Percentiles rank a stretch among this genome's conserved stretches.
Conservation (phyloP, 495 filamentous ascomycete species). For the Hyphodiscus hymeniophilus region DNA sequence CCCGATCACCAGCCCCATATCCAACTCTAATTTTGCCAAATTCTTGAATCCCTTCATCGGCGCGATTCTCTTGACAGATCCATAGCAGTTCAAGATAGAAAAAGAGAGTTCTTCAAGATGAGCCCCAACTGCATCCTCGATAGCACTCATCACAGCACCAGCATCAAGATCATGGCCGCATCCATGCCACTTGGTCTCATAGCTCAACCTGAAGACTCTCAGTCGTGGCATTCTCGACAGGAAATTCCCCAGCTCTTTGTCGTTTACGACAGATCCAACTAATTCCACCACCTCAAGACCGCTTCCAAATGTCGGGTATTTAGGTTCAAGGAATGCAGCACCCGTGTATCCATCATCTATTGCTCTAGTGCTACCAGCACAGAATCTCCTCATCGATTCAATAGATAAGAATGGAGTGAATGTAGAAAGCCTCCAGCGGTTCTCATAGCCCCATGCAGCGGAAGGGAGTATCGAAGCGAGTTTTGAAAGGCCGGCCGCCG, state of each 20-base stretch:
- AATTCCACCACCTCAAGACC: neutral
- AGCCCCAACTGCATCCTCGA: slow-evolving; percentile 1
- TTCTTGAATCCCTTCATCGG: slow-evolving; percentile 1
- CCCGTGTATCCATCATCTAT: neutral
- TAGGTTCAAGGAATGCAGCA: neutral
- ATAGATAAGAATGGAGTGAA: slow-evolving; percentile 1
- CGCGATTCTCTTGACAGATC: neutral
- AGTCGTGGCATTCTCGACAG: neutral
- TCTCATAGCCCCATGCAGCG: neutral
- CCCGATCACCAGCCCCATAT: neutral
- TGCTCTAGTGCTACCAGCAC: neutral
- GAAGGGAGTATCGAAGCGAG: slow-evolving; percentile 1
- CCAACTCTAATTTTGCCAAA: neutral
- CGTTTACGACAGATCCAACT: neutral
- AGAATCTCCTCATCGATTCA: neutral
- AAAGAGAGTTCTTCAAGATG: neutral
- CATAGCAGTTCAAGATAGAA: neutral
- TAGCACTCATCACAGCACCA: neutral
- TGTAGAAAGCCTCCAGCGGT: neutral
- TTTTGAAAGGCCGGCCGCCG: neutral
- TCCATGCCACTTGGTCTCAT: slow-evolving; percentile 1
- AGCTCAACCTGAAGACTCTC: neutral
- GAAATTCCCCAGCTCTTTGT: neutral
- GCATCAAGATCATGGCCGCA: neutral
- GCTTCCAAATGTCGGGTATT: neutral